Percentiles rank a stretch among this genome's conserved stretches.
These are phyloP conservation scores for Suillus ampliporus DNA, from an alignment of 768 basidiomycete species.

Conservation along the genomic window DNA sequence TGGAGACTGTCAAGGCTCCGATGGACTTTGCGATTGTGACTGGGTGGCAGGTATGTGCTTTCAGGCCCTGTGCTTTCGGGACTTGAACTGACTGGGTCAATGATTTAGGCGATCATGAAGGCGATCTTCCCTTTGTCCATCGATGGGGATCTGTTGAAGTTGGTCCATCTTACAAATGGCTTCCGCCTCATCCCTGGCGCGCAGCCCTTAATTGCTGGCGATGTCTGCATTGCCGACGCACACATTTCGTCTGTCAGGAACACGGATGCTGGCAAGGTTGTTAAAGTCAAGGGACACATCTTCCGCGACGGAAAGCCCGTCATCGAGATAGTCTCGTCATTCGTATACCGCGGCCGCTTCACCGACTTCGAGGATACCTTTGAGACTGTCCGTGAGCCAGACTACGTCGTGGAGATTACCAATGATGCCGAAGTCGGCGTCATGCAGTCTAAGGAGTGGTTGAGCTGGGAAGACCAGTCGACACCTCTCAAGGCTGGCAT, in stretches of 20 bases:
- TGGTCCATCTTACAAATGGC: constrained; percentile 97
- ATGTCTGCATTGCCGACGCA: constrained; percentile 89
- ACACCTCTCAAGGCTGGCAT: constrained; percentile 81
- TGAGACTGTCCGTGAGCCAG: constrained; percentile 87
- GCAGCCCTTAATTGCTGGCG: constrained; percentile 78
- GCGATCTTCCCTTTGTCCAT: constrained; percentile 93
- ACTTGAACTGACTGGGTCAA: constrained; percentile 3
- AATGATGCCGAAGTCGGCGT: constrained; percentile 88
- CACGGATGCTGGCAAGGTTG: constrained; percentile 89
- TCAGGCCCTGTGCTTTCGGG: neutral
- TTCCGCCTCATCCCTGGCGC: constrained; percentile 88
- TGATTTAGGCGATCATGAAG: constrained; percentile 94
- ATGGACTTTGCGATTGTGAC: constrained; percentile 99
- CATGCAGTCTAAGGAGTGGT: constrained; percentile 96
- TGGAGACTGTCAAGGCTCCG: constrained; percentile 76
- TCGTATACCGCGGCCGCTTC: constrained; percentile 97
- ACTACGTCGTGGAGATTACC: constrained; percentile 78
- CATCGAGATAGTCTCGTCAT: constrained; percentile 93
- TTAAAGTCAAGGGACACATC: constrained; percentile 87
- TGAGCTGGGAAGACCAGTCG: constrained; percentile 89
- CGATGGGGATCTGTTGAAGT: constrained; percentile 93
- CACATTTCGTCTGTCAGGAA: constrained; percentile 90
- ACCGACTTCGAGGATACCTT: constrained; percentile 96
- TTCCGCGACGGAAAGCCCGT: constrained; percentile 78
- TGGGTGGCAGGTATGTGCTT: constrained; percentile 87